Evolutionary conservation across 306 rosid genomes (phyloP).

Genomic region (Corylus avellana): DNA sequence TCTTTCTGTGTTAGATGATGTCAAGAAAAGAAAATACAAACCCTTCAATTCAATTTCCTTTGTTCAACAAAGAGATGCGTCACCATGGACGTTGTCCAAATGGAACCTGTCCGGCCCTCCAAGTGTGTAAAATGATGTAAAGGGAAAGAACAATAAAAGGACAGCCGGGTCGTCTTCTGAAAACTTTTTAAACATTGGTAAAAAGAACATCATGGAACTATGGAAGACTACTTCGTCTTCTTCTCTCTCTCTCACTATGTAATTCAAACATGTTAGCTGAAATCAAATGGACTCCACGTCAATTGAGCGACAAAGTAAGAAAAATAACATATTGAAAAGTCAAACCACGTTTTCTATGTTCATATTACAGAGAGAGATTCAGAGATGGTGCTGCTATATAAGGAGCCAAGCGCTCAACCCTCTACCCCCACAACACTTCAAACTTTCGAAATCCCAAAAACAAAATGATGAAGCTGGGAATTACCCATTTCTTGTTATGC

Average conservation of each 20-base stretch:
- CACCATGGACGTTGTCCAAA: neutral
- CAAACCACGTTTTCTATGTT: neutral
- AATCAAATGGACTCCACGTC: neutral
- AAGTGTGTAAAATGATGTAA: neutral
- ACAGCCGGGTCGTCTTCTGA: neutral
- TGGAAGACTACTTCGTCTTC: neutral
- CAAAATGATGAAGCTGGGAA: conserved; percentile 31
- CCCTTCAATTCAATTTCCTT: too few relatives aligned
- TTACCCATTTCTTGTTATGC: conserved; percentile 23
- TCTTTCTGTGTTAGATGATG: too few relatives aligned
- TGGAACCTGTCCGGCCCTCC: neutral
- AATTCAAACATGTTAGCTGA: neutral
- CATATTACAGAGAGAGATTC: neutral
- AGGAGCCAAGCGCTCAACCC: neutral
- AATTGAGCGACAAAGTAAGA: neutral
- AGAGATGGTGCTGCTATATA: neutral
- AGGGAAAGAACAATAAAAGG: neutral
- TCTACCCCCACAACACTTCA: neutral
- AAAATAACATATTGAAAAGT: neutral
- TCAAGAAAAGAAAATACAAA: too few relatives aligned
- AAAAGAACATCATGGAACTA: neutral
- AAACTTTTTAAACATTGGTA: neutral
- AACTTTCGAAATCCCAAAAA: neutral
- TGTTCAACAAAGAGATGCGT: too few relatives aligned
- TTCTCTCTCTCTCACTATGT: too few relatives aligned